Base-by-base conservation (phyloP, 2,329 filamentous ascomycete species). In the Xylariaceae sp. region DNA sequence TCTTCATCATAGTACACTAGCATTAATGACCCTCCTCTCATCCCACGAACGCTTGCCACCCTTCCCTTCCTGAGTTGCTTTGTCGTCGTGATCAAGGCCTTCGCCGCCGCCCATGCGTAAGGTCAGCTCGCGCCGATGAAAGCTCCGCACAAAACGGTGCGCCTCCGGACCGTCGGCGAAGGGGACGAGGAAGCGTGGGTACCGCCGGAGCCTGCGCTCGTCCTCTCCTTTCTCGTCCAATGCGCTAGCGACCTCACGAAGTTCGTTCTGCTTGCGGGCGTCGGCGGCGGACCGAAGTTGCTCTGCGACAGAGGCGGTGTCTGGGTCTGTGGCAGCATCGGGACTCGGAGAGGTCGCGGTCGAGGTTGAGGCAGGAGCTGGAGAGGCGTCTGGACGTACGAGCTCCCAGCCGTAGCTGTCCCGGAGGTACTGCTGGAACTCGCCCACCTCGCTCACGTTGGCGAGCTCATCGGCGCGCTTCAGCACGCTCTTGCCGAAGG, bases 161-260 rank as follows among this genome's bases (percentile, higher is more conserved):
- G 78, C 78, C 46, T 78, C 77, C 9, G 64, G 63, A 37, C 71
- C 64, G n/a, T 74, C 73, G 12, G 66, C 55, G 45, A 85, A 81
- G 4, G 73, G 69, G 17, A 83, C 51, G 12, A 83, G 63, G 64
- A 78, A 78, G 31, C 74, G 63, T 28, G 56, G 51, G 40, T 61
- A 68, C 49, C 38, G 44, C n/a, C 38, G 51, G 15, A 34, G 17
- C n/a, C 29, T 34, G 42, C 41, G n/a, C 34, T 34, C 19, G 34
- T 19, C 19, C 13, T 34, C 37, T 9, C 44, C 33, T n/a, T n/a
- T 7, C 30, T 17, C 22, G 11, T 26, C 22, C 6, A n/a, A n/a
- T n/a, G n/a, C n/a, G n/a, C n/a, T n/a, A n/a, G n/a, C n/a, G n/a
- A n/a, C n/a, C n/a, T n/a, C n/a, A n/a, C n/a, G n/a, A n/a, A n/a